Evolutionary conservation across 768 basidiomycete genomes (phyloP).

Genomic region (Fistulinella prunicolor): DNA sequence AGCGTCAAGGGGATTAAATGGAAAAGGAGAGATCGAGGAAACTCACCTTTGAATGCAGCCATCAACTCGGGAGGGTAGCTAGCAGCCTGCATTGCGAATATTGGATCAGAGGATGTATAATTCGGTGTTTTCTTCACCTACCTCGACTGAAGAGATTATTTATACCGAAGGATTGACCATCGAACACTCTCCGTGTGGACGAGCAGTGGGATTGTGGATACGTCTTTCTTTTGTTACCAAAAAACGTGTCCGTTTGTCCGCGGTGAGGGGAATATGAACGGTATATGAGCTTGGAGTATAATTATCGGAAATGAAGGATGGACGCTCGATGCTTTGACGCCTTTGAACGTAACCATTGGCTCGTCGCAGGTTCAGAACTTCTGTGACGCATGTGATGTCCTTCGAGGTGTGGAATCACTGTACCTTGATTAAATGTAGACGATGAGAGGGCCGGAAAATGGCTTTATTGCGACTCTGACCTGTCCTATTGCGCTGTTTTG

Average conservation of each 20-base stretch:
- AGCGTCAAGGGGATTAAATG: neutral
- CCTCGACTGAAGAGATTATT: neutral
- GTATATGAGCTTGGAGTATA: neutral
- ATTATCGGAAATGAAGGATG: neutral
- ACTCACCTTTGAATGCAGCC: slow-evolving; percentile 5
- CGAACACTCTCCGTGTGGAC: neutral
- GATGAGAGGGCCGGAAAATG: no score
- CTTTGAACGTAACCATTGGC: neutral
- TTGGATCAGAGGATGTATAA: neutral
- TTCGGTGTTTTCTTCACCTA: neutral
- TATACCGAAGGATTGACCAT: slow-evolving; percentile 9
- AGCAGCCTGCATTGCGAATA: slow-evolving; percentile 2
- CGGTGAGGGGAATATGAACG: neutral
- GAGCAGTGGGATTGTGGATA: neutral
- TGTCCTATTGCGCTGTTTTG: no score
- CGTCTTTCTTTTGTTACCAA: neutral
- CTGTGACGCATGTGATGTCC: no score
- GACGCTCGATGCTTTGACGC: neutral
- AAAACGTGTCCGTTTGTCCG: neutral
- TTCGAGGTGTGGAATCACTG: no score
- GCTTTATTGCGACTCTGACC: no score
- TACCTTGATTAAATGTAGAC: no score
- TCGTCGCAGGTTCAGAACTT: no score
- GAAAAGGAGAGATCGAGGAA: no score
- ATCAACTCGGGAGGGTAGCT: slow-evolving; percentile 10